Evolutionary conservation across 2,329 filamentous ascomycete species (phyloP).

Genomic region (Achaetomium macrosporum): DNA sequence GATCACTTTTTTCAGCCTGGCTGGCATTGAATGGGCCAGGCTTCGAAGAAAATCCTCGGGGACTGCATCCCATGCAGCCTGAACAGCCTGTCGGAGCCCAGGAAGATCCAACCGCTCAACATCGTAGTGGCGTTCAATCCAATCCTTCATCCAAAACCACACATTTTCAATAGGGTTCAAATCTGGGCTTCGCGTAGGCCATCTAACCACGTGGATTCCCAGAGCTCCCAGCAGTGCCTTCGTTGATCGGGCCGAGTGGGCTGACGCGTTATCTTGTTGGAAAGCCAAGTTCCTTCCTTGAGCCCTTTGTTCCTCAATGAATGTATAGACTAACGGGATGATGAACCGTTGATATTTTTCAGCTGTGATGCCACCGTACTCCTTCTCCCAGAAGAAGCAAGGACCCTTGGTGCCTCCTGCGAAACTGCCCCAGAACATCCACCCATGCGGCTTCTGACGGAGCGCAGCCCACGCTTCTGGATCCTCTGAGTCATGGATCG

Average conservation of each 20-base stretch:
- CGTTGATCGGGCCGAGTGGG: not conserved
- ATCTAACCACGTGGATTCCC: no score
- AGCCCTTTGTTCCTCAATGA: not conserved
- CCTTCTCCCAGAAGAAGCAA: no score
- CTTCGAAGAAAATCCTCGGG: no score
- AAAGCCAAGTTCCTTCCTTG: not conserved
- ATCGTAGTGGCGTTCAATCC: no score
- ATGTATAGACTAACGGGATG: constrained; percentile 5
- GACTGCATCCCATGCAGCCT: no score
- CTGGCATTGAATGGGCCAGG: no score
- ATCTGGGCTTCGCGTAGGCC: no score
- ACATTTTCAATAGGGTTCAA: no score
- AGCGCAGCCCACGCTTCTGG: not conserved
- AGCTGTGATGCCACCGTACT: not conserved
- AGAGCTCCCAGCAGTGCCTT: not conserved
- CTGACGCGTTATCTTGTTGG: constrained; percentile 3
- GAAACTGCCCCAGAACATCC: constrained; percentile 13
- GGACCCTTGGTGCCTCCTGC: not conserved
- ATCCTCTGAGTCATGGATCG: not conserved
- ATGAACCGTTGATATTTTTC: constrained; percentile 8
- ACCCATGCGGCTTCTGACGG: constrained; percentile 1
- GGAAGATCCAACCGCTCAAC: no score
- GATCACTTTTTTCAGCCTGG: no score
- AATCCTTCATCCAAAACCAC: no score
- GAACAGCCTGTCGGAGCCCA: no score